A percentile compares a stretch with the other conserved stretches of the same genome.
Evolutionary conservation across 352 stramenopile species (phyloP).

Genomic region (Peronospora destructor): DNA sequence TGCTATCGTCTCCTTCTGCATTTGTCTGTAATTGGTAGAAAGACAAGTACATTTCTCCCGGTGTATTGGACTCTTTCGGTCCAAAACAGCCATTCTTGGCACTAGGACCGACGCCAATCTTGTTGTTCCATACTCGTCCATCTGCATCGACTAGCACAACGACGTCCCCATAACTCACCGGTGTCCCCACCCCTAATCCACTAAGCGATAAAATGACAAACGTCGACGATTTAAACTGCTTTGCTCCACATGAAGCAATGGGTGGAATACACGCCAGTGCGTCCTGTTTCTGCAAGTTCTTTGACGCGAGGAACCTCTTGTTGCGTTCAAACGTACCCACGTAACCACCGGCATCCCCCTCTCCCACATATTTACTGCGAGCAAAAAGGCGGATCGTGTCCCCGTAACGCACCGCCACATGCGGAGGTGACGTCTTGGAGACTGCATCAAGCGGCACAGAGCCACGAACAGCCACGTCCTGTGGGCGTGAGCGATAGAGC

Average conservation of each 20-base stretch:
- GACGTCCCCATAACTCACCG: conserved; percentile 76
- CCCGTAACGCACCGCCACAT: conserved; percentile 63
- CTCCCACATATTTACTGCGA: conserved; percentile 44
- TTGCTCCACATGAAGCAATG: conserved; percentile 28
- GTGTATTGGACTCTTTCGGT: conserved; percentile 56
- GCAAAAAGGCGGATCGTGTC: conserved; percentile 64
- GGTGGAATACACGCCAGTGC: conserved; percentile 62
- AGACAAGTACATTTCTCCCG: conserved; percentile 75
- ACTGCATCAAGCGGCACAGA: conserved; percentile 32
- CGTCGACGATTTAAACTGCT: conserved; percentile 44
- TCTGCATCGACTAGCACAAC: conserved; percentile 69
- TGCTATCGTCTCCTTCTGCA: conserved; percentile 31
- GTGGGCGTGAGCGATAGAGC: conserved; percentile 3
- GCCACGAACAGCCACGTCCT: conserved; percentile 20
- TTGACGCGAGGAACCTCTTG: conserved; percentile 50
- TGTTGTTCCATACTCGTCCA: conserved; percentile 81
- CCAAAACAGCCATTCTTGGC: conserved; percentile 79
- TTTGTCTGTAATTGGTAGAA: conserved; percentile 59
- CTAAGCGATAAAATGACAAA: conserved; percentile 67
- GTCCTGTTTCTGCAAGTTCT: conserved; percentile 57
- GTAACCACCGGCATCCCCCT: conserved; percentile 35
- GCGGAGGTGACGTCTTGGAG: conserved; percentile 44
- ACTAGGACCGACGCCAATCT: conserved; percentile 65
- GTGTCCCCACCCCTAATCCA: conserved; percentile 43
- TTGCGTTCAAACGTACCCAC: conserved; percentile 65